These are phyloP conservation scores for Brassica napus DNA, from an alignment of 345 rosid species.

Conservation along the genomic window Da-Ae NC_063438.1:25164001-25164500, in stretches of 20 bases:
- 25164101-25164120: background rate
- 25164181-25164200: background rate
- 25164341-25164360: conserved; percentile 76
- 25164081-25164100: background rate
- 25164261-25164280: background rate
- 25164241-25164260: conserved; percentile 19
- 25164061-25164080: too few relatives aligned
- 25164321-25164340: conserved; percentile 54
- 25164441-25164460: conserved; percentile 78
- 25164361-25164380: conserved; percentile 63
- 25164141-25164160: background rate
- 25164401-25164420: conserved; percentile 58
- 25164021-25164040: too few relatives aligned
- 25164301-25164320: conserved; percentile 18
- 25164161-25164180: background rate
- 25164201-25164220: background rate
- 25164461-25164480: conserved; percentile 69
- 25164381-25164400: conserved; percentile 58
- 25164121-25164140: background rate
- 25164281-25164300: background rate
- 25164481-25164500: conserved; percentile 82
- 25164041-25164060: too few relatives aligned
- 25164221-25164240: conserved; percentile 4
- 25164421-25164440: conserved; percentile 77
- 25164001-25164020: too few relatives aligned